Evolutionary conservation across 2,329 filamentous ascomycete species (phyloP).

Genomic region (Colletotrichum paranaense): DNA sequence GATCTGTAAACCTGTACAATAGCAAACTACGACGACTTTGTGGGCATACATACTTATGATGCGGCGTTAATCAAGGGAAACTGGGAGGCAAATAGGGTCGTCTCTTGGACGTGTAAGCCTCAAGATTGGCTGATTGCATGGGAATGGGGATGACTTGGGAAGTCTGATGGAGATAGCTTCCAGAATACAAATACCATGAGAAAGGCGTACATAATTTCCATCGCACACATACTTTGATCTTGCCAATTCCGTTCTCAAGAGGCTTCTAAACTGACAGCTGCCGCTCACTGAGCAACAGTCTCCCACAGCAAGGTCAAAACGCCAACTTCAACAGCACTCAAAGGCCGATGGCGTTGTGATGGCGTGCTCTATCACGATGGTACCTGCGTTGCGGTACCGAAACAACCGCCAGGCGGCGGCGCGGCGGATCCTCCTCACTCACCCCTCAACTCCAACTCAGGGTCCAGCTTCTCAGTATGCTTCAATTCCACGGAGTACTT

Average conservation of each 20-base stretch:
- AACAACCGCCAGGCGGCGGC: constrained; percentile 11
- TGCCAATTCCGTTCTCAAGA: not conserved
- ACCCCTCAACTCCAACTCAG: not conserved
- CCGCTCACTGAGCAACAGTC: not conserved
- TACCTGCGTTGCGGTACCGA: constrained; percentile 19
- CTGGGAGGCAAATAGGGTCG: not conserved
- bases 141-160: constrained; percentile 1
- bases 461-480: constrained; percentile 2
- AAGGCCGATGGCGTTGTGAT: not conserved
- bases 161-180: not conserved
- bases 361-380: constrained; percentile 8
- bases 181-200: not conserved
- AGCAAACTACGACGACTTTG: constrained; percentile 18
- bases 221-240: not conserved
- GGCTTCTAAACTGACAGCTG: not conserved
- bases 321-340: not conserved
- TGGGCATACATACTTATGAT: constrained; percentile 19
- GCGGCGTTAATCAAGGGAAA: constrained; percentile 17
- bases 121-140: not conserved
- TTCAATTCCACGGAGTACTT: not conserved
- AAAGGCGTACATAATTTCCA: not conserved
- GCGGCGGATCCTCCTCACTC: not conserved
- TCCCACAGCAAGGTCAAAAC: not conserved
- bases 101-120: not conserved
- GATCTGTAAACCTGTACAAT: constrained; percentile 34